Evolutionary conservation across 257 asterid species (phyloP).

Genomic region (Solanum habrochaites): DNA sequence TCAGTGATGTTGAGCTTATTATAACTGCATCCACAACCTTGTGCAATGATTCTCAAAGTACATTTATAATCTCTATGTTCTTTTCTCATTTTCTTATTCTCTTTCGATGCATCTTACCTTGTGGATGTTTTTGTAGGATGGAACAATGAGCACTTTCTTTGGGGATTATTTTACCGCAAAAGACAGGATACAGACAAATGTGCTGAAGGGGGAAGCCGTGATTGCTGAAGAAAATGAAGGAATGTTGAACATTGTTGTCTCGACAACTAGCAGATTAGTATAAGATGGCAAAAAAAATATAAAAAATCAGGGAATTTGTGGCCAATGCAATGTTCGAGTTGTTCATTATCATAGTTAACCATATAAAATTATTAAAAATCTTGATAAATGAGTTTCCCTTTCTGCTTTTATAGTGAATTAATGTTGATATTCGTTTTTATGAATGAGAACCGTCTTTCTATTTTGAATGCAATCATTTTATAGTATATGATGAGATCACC

Average conservation of each 20-base stretch:
- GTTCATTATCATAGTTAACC: neutral
- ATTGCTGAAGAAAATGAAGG: too few species aligned
- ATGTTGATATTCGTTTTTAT: neutral
- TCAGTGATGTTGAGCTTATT: too few species aligned
- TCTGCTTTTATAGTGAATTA: neutral
- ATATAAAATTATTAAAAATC: neutral
- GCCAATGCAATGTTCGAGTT: neutral
- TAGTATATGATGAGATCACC: too few species aligned
- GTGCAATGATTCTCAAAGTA: too few species aligned
- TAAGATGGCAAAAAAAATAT: too few species aligned
- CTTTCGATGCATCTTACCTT: neutral
- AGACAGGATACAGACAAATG: neutral
- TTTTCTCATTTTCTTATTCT: too few species aligned
- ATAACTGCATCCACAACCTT: too few species aligned
- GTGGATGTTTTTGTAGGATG: neutral
- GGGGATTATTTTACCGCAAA: neutral
- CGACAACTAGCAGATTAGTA: neutral
- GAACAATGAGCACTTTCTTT: neutral
- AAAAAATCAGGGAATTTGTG: neutral
- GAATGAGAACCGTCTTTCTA: neutral
- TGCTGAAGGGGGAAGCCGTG: neutral
- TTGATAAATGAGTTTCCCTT: neutral
- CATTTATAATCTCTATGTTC: too few species aligned
- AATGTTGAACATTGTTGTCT: neutral
- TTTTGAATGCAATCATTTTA: neutral